These are phyloP conservation scores for Kluyveromyces starmeri DNA, from an alignment of 805 yeast species.

Conservation along the genomic window DNA sequence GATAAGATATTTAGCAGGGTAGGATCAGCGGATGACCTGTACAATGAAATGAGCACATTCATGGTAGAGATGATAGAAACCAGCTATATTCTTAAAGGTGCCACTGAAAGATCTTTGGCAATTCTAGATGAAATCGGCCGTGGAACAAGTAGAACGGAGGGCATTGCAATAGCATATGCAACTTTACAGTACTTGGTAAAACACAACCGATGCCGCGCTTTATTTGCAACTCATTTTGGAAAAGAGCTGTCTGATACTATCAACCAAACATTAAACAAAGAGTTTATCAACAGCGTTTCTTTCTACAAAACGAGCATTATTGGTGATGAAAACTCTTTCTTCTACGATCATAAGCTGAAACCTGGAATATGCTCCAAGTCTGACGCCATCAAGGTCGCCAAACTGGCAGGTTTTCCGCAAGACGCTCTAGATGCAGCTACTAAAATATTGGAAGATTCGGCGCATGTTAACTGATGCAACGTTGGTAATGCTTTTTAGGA, in stretches of 20 bases:
- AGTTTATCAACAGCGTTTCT: slow-evolving; percentile 10
- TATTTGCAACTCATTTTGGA: slow-evolving; percentile 90
- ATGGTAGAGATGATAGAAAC: slow-evolving; percentile 92
- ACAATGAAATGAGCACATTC: slow-evolving; percentile 75
- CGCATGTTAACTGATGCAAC: too few relatives aligned
- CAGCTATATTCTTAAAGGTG: slow-evolving; percentile 52
- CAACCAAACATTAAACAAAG: slow-evolving; percentile 20
- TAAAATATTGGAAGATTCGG: slow-evolving; percentile 6
- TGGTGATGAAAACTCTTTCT: slow-evolving; percentile 18
- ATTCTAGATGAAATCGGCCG: slow-evolving; percentile 85
- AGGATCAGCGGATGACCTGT: slow-evolving; percentile 78
- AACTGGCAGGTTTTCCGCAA: slow-evolving; percentile 68
- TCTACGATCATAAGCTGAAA: slow-evolving; percentile 44
- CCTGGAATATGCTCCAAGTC: slow-evolving; percentile 68
- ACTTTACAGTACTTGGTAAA: slow-evolving; percentile 48
- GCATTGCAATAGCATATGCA: slow-evolving; percentile 77
- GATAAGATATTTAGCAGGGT: slow-evolving; percentile 74
- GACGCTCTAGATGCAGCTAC: slow-evolving; percentile 47
- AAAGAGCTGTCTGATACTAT: slow-evolving; percentile 40
- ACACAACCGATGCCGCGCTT: slow-evolving; percentile 53
- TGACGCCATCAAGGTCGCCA: slow-evolving; percentile 69
- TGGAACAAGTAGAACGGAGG: slow-evolving; percentile 81
- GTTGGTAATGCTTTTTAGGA: too few relatives aligned
- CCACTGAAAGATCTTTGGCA: slow-evolving; percentile 61
- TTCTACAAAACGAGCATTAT: slow-evolving; percentile 21